Conservation (phyloP, 352 stramenopile species). For the Globisporangium okanoganense region DNA sequence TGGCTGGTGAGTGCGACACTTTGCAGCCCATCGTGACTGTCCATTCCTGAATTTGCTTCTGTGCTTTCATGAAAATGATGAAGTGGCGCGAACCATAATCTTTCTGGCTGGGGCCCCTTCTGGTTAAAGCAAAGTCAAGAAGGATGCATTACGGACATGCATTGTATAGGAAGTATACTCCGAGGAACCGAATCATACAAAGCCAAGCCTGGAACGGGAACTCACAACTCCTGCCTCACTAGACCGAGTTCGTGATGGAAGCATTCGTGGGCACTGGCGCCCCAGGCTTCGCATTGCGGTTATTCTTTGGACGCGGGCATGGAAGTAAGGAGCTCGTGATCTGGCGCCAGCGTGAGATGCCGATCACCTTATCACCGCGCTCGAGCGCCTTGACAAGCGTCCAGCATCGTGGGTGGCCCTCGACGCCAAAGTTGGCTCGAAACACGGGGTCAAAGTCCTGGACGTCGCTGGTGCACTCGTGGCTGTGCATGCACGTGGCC, state of each 20-base stretch:
- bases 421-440: conserved; percentile 40
- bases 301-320: conserved; percentile 13
- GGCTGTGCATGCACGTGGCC: conserved; percentile 42
- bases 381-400: conserved; percentile 32
- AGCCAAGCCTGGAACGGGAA: too few relatives aligned
- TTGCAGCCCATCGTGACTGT: too few relatives aligned
- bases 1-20: too few relatives aligned
- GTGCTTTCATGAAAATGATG: too few relatives aligned
- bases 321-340: conserved; percentile 36
- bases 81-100: too few relatives aligned
- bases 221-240: too few relatives aligned
- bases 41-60: too few relatives aligned
- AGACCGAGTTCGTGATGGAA: not conserved
- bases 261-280: not conserved
- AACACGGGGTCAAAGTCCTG: conserved; percentile 42
- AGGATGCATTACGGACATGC: too few relatives aligned
- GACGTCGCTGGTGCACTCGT: conserved; percentile 46
- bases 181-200: too few relatives aligned
- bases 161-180: too few relatives aligned
- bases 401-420: conserved; percentile 47
- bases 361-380: conserved; percentile 34
- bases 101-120: too few relatives aligned
- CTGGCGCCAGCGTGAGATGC: conserved; percentile 38
- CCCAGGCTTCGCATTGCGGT: not conserved
- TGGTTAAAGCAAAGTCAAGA: too few relatives aligned